Evolutionary conservation across 768 basidiomycete species (phyloP).

Genomic region (Termitomyces eurrhizus): DNA sequence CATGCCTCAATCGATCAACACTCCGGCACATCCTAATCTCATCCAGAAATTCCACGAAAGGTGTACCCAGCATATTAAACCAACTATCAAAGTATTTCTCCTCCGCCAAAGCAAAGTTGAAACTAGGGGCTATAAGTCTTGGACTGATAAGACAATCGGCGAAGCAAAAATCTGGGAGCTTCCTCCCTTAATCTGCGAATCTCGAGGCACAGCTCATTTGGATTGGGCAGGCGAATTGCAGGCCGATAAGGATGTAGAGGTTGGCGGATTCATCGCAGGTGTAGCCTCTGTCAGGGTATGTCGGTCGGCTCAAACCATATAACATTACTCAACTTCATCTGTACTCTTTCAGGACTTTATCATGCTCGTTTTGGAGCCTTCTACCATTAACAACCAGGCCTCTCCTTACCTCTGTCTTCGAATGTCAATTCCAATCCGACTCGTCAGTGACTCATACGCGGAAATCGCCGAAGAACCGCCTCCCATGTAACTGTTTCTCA

Average conservation of each 20-base stretch:
- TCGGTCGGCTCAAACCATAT: background rate
- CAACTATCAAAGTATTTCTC: slow-evolving; percentile 44
- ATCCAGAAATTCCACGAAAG: slow-evolving; percentile 4
- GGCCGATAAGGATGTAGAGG: slow-evolving; percentile 31
- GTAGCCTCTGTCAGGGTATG: slow-evolving; percentile 41
- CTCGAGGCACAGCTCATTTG: slow-evolving; percentile 29
- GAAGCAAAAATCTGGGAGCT: slow-evolving; percentile 47
- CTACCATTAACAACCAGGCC: slow-evolving; percentile 20
- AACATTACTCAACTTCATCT: background rate
- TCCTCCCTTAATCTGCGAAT: slow-evolving; percentile 28
- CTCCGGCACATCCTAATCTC: slow-evolving; percentile 18
- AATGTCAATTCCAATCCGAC: slow-evolving; percentile 46
- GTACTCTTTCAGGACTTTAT: slow-evolving; percentile 50
- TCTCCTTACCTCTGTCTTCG: slow-evolving; percentile 34
- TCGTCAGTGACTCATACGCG: slow-evolving; percentile 55
- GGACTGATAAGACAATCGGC: slow-evolving; percentile 38
- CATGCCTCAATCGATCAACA: slow-evolving; percentile 14
- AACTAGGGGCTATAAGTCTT: slow-evolving; percentile 30
- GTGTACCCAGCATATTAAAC: slow-evolving; percentile 6
- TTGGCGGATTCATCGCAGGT: slow-evolving; percentile 45
- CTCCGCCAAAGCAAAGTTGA: slow-evolving; percentile 46
- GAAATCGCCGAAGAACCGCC: slow-evolving; percentile 18
- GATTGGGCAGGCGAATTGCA: slow-evolving; percentile 61
- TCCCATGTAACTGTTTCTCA: background rate
- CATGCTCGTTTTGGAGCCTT: slow-evolving; percentile 41